Evolutionary conservation across 2,329 filamentous ascomycete species (phyloP), one percentile per base, ranked within the genome.

Genomic region (Plenodomus tracheiphilus): DNA sequence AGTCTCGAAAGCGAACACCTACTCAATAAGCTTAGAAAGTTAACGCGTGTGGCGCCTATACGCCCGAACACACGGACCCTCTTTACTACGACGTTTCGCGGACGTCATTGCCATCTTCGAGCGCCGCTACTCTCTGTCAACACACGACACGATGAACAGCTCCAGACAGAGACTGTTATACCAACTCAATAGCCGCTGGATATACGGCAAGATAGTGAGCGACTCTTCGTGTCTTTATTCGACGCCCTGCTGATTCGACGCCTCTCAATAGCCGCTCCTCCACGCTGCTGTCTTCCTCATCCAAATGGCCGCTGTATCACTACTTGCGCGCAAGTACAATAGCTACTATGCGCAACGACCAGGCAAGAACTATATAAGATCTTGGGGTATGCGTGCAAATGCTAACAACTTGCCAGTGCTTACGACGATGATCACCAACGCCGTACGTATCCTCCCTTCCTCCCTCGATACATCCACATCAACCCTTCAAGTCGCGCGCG

Each of bases 351-450:
- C 90, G 60, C 86, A 91, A 69, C 88, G 89, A 68, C 94, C 93
- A 67, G 79, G 89, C 92, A 80, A 59, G 81, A 42, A 10, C 22
- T 18, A 11, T 13, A 2, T 10, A 16, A 41, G 9, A 15, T 15
- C 8, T 32, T 18, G 6, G 10, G 17, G 20, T 20, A 18, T 37
- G 11, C 17, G 22, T 37, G 28, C 42, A 13, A 17, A 43, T 38
- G 47, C 62, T 69, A 49, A 65, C 53, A 16, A 48, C 22, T 28
- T 50, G 32, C 28, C 69, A 89, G 89, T 99, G 36, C 84, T 99
- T 66, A 99, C 94, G 54, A 99, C 96, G 75, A 99, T 99, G 93
- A 90, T 97, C 69, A 96, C 93, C 72, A 99, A 99, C 77, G 89
- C 94, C 60, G 87, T 88, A 84, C 69, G 82, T 71, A 45, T 59